phyloP scores from a whole-genome alignment of 192 early-diverging fungal species.

The Haplosporangium gracile region DNA sequence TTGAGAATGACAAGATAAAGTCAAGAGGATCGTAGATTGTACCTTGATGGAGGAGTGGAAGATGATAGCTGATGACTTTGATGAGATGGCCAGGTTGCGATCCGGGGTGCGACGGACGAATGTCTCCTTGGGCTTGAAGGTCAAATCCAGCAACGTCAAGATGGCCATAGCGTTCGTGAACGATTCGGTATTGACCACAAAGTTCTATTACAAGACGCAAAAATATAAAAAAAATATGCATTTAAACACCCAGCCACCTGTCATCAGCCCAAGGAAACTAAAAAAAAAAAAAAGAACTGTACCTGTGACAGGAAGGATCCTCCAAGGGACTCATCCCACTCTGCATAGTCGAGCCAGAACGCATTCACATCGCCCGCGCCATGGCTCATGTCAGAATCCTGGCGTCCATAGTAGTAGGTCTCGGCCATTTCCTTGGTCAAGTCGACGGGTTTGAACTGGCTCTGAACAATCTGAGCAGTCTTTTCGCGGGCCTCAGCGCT shows the following conservation, averaged over 20 bases:
- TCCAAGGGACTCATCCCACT: conserved; percentile 33
- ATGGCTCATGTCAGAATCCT: background rate
- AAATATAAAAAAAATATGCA: background rate
- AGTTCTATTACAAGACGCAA: conserved; percentile 44
- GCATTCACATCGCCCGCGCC: conserved; percentile 24
- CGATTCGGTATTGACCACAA: conserved; percentile 41
- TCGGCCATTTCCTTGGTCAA: conserved; percentile 56
- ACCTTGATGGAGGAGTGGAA: conserved; percentile 60
- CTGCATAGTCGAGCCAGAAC: conserved; percentile 64
- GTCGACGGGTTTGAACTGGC: conserved; percentile 51
- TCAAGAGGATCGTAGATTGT: background rate
- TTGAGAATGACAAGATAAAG: background rate
- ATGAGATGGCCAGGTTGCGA: conserved; percentile 31
- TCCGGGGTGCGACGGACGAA: conserved; percentile 26
- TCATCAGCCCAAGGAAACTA: background rate
- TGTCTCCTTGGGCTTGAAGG: conserved; percentile 31
- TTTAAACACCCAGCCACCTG: background rate
- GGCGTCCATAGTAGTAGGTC: conserved; percentile 48
- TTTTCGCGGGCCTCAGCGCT: background rate
- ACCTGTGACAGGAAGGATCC: conserved; percentile 59
- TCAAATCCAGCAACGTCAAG: conserved; percentile 56
- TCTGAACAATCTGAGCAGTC: background rate
- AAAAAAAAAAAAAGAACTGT: background rate
- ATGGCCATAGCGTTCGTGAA: conserved; percentile 57
- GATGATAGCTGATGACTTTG: conserved; percentile 52